Conservation (phyloP, 805 yeast species). For the Myxozyma neglecta region DNA sequence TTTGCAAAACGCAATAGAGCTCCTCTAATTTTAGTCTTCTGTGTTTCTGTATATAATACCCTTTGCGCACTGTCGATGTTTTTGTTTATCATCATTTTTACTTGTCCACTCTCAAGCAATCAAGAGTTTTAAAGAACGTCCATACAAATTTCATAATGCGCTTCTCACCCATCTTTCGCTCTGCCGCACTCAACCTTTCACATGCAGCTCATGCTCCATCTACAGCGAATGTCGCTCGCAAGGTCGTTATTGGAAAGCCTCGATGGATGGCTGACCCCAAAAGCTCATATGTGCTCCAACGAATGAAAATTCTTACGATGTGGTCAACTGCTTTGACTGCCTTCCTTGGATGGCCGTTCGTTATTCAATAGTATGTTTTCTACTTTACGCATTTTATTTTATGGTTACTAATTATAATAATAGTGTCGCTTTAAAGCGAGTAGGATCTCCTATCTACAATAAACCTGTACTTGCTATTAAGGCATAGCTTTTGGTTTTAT, state of each 20-base stretch:
- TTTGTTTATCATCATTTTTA: no score
- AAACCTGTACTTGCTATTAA: no score
- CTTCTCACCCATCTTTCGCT: conserved; percentile 7
- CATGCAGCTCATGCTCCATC: conserved; percentile 3
- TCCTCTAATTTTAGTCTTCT: no score
- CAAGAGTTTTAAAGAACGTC: no score
- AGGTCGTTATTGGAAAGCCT: not conserved
- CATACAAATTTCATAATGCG: not conserved
- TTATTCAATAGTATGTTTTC: not conserved
- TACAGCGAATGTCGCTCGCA: not conserved
- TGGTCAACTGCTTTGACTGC: conserved; percentile 1
- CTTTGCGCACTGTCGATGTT: no score
- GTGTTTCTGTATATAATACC: no score
- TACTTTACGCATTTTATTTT: not conserved
- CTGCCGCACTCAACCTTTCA: conserved; percentile 1
- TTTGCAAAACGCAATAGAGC: no score
- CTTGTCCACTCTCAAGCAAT: no score
- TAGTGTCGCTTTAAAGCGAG: not conserved
- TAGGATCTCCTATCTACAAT: not conserved
- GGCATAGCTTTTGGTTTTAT: no score
- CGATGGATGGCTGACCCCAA: conserved; percentile 4
- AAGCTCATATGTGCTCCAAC: not conserved
- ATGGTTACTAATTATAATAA: not conserved
- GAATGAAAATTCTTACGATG: not conserved
- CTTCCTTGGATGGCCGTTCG: not conserved